Evolutionary conservation across 164 flowering plant species (phyloP).

Genomic region (Umbilicus rupestris): DNA sequence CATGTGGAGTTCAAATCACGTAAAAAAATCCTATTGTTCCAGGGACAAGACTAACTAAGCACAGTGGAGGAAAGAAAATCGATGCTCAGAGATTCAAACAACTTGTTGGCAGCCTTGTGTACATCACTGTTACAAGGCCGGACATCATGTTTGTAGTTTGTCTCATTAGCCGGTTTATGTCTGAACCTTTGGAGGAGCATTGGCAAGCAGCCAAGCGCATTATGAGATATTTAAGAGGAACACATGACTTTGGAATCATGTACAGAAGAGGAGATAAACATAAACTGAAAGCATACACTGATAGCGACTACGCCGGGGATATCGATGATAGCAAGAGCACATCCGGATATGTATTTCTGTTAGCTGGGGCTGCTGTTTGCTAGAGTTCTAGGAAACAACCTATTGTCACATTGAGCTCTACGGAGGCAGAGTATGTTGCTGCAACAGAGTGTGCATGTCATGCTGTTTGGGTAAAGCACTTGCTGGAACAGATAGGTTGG

Average conservation of each 20-base stretch:
- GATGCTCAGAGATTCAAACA: not conserved
- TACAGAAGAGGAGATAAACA: not conserved
- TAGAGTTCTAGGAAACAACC: too few species aligned
- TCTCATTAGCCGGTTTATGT: slow-evolving; percentile 15
- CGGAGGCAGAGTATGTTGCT: too few species aligned
- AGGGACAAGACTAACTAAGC: not conserved
- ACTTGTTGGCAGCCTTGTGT: not conserved
- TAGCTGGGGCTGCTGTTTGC: too few species aligned
- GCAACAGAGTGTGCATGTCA: too few species aligned
- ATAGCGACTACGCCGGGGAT: too few species aligned
- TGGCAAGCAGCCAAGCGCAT: slow-evolving; percentile 14
- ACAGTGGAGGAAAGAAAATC: not conserved
- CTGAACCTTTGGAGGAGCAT: slow-evolving; percentile 13
- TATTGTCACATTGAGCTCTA: too few species aligned
- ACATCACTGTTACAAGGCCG: slow-evolving; percentile 6
- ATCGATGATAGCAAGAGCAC: too few species aligned
- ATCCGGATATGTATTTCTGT: too few species aligned
- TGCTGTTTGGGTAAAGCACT: too few species aligned
- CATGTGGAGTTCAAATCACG: not conserved
- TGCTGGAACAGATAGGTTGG: too few species aligned
- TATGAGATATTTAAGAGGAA: slow-evolving; percentile 13
- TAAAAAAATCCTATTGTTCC: not conserved
- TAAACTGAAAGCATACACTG: not conserved
- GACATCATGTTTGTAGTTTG: slow-evolving; percentile 10
- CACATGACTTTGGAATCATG: slow-evolving; percentile 8